Percentiles rank a stretch among this genome's conserved stretches.
Evolutionary conservation across 805 yeast genomes (phyloP).

Genomic region (Wickerhamomyces silvicola): DNA sequence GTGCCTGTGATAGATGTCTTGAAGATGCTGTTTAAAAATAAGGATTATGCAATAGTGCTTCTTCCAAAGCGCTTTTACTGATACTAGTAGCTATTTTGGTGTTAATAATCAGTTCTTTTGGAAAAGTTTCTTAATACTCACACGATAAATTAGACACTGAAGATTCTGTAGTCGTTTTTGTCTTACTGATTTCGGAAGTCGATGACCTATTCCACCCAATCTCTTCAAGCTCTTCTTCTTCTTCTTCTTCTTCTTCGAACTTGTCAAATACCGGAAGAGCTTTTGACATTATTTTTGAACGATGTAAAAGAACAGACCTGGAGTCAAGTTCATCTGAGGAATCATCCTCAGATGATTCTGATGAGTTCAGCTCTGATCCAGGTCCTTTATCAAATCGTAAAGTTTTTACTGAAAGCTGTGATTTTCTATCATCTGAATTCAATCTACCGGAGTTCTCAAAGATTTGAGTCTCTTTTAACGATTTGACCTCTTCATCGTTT

Average conservation of each 20-base stretch:
- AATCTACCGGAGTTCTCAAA: too few relatives aligned
- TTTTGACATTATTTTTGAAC: conserved; percentile 19
- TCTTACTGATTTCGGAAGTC: not conserved
- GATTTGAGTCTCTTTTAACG: conserved; percentile 1
- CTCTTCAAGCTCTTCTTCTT: conserved; percentile 4
- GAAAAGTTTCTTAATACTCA: conserved; percentile 8
- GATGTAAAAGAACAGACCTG: conserved; percentile 19
- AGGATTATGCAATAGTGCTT: conserved; percentile 31
- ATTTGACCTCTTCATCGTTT: not conserved
- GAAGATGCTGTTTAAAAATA: conserved; percentile 21
- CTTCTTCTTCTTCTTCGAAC: conserved; percentile 15
- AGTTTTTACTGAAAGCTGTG: not conserved
- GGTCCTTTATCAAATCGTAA: not conserved
- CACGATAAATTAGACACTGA: conserved; percentile 28
- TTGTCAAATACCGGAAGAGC: conserved; percentile 13
- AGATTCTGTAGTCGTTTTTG: conserved; percentile 11
- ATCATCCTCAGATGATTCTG: conserved; percentile 2
- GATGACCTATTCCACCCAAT: not conserved
- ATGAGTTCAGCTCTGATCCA: not conserved
- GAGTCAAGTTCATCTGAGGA: not conserved
- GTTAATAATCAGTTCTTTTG: conserved; percentile 5
- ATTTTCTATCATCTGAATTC: not conserved
- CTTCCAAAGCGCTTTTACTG: conserved; percentile 35
- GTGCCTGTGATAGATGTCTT: conserved; percentile 44
- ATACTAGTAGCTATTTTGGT: conserved; percentile 23